phyloP scores from a whole-genome alignment of 2,329 filamentous ascomycete species.

The Fusarium anthophilum region DNA sequence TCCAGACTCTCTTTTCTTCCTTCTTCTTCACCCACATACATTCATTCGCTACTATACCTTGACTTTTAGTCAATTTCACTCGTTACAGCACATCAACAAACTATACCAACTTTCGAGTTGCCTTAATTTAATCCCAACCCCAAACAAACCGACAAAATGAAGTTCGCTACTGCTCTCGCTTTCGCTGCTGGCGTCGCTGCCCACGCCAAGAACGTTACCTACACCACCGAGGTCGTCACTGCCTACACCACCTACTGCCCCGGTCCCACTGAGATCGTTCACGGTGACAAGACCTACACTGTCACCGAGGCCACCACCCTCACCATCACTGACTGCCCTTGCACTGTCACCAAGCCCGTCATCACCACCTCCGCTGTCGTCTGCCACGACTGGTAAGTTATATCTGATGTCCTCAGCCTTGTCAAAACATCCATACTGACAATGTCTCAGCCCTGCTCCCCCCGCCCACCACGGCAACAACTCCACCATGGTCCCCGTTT shows the following conservation, averaged over 20 bases:
- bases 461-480: constrained; percentile 47
- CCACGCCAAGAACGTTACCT: constrained; percentile 54
- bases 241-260: constrained; percentile 79
- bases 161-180: constrained; percentile 66
- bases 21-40: constrained; percentile 56
- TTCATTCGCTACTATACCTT: constrained; percentile 41
- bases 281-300: constrained; percentile 74
- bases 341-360: constrained; percentile 71
- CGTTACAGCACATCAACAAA: constrained; percentile 40
- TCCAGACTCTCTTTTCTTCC: constrained; percentile 48
- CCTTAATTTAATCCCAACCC: constrained; percentile 48
- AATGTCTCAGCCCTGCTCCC: constrained; percentile 35
- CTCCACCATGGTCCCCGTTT: constrained; percentile 44
- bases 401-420: constrained; percentile 4
- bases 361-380: constrained; percentile 60
- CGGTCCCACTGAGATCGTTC: constrained; percentile 68
- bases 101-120: constrained; percentile 47
- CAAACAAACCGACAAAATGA: constrained; percentile 64
- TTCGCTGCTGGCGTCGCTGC: constrained; percentile 63
- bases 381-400: constrained; percentile 64
- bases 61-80: constrained; percentile 45
- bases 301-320: constrained; percentile 74
- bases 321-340: constrained; percentile 78
- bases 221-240: constrained; percentile 73
- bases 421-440: constrained; percentile 26